Percentiles rank a stretch among this genome's conserved stretches.
Evolutionary conservation across 805 yeast genomes (phyloP).

Genomic region (Teunomyces atbi): DNA sequence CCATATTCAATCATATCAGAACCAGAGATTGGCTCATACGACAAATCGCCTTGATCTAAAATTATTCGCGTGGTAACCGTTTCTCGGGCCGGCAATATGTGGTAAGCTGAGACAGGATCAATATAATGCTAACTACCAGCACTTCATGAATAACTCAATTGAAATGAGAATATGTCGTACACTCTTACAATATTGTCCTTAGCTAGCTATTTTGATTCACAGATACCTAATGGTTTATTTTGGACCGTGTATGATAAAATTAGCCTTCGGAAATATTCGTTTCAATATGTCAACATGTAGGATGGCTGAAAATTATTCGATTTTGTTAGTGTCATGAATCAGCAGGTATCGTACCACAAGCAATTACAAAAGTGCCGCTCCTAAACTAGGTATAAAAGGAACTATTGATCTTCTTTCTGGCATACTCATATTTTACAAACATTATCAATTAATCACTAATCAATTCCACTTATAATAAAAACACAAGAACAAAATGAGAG

Average conservation of each 20-base stretch:
- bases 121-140: not conserved
- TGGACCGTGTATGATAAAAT: not conserved
- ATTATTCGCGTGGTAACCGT: not conserved
- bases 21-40: not conserved
- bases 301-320: not conserved
- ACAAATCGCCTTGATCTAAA: not conserved
- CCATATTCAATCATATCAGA: too few relatives aligned
- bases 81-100: too few relatives aligned
- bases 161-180: not conserved
- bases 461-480: not conserved
- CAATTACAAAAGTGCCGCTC: not conserved
- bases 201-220: too few relatives aligned
- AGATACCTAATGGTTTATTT: too few relatives aligned
- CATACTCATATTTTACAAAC: not conserved
- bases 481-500: slow-evolving; percentile 1
- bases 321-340: not conserved
- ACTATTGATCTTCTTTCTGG: not conserved
- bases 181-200: too few relatives aligned
- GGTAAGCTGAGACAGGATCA: too few relatives aligned
- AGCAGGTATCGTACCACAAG: not conserved
- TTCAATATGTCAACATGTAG: not conserved
- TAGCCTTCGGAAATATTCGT: not conserved
- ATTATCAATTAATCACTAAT: not conserved
- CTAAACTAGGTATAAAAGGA: not conserved
- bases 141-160: not conserved